phyloP scores from a whole-genome alignment of 202 grass and related monocot species.

The Panicum hallii region DNA sequence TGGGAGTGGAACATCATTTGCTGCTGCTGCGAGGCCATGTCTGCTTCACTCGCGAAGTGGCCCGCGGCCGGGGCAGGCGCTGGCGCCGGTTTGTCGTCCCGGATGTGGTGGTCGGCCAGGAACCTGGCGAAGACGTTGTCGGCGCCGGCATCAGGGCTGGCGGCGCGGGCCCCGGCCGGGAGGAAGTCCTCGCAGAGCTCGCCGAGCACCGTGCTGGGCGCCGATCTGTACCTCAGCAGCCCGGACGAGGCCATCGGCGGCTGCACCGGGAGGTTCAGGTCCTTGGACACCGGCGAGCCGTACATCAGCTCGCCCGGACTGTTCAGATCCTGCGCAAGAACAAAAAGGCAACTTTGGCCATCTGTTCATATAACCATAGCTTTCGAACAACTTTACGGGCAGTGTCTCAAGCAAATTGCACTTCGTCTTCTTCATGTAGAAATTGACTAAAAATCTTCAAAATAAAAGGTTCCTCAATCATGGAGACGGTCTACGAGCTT shows the following conservation, averaged over 20 bases:
- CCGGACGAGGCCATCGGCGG: slow-evolving; percentile 75
- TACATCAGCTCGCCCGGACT: slow-evolving; percentile 60
- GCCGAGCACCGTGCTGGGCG: slow-evolving; percentile 71
- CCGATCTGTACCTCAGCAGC: slow-evolving; percentile 86
- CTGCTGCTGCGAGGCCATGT: slow-evolving; percentile 49
- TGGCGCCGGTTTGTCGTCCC: slow-evolving; percentile 47
- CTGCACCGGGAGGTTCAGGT: slow-evolving; percentile 77
- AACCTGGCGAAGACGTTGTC: slow-evolving; percentile 81
- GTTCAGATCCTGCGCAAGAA: slow-evolving; percentile 12
- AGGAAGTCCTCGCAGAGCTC: slow-evolving; percentile 85
- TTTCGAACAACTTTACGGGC: neutral
- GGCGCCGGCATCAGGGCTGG: slow-evolving; percentile 58
- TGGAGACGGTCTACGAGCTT: neutral
- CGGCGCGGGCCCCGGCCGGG: slow-evolving; percentile 38
- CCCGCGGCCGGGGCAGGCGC: slow-evolving; percentile 17
- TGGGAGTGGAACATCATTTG: slow-evolving; percentile 81
- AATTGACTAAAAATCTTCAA: neutral
- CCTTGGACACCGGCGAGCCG: slow-evolving; percentile 83
- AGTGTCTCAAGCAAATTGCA: neutral
- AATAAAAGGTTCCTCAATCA: neutral
- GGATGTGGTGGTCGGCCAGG: slow-evolving; percentile 58
- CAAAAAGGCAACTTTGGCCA: neutral
- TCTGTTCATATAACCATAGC: no score
- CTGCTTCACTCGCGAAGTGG: slow-evolving; percentile 61
- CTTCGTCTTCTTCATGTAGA: no score